These are phyloP conservation scores for Serendipita sp. DNA, from an alignment of 768 basidiomycete species.

Conservation along the genomic window DNA sequence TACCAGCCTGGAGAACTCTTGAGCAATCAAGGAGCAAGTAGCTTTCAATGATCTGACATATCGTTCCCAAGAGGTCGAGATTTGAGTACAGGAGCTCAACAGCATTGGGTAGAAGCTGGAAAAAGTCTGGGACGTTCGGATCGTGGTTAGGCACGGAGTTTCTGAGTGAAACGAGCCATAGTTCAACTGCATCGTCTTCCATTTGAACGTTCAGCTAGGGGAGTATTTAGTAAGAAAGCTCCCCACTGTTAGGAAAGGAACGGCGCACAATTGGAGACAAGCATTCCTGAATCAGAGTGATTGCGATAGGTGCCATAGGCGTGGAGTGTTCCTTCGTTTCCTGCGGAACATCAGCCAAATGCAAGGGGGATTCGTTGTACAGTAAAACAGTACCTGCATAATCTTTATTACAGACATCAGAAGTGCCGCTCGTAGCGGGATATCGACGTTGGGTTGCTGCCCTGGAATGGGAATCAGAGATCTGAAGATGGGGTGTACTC, in stretches of 20 bases:
- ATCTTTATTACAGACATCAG: slow-evolving; percentile 56
- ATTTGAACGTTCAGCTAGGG: slow-evolving; percentile 46
- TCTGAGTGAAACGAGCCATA: slow-evolving; percentile 60
- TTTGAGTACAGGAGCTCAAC: slow-evolving; percentile 48
- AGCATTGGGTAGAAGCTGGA: slow-evolving; percentile 33
- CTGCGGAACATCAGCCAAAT: slow-evolving; percentile 24
- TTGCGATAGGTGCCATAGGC: slow-evolving; percentile 36
- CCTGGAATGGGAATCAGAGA: slow-evolving; percentile 28
- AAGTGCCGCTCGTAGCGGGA: slow-evolving; percentile 54
- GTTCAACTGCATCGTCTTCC: slow-evolving; percentile 59
- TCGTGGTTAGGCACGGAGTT: slow-evolving; percentile 36
- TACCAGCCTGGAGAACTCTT: slow-evolving; percentile 46
- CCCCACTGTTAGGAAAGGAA: slow-evolving; percentile 13
- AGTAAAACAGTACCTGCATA: slow-evolving; percentile 34
- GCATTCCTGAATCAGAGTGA: slow-evolving; percentile 51
- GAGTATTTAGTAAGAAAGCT: background rate
- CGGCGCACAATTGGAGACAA: slow-evolving; percentile 36
- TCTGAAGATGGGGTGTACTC: slow-evolving; percentile 3
- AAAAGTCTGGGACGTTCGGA: slow-evolving; percentile 43
- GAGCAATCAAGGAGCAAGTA: slow-evolving; percentile 58
- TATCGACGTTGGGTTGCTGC: slow-evolving; percentile 50
- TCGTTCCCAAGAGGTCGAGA: slow-evolving; percentile 56
- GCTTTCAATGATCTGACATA: slow-evolving; percentile 53
- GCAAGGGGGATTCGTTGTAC: background rate
- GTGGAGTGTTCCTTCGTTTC: slow-evolving; percentile 49